Percentiles rank a stretch among this genome's conserved stretches.
phyloP scores from a whole-genome alignment of 129 eudicot genomes.

The Flaveria trinervia region DNA sequence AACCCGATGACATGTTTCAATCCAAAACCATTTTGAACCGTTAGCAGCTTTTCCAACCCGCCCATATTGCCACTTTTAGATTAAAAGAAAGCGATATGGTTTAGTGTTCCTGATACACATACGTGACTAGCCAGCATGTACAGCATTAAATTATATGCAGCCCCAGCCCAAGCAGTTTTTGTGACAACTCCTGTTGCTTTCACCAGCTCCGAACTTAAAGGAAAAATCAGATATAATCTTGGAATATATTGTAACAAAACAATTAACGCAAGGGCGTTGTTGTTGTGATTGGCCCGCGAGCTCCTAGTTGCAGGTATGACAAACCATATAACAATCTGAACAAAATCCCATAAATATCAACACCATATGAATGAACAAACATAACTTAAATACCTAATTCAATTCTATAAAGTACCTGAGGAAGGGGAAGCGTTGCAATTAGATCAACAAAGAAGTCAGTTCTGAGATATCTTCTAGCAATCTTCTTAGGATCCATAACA shows the following conservation, averaged over 20 bases:
- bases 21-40: neutral
- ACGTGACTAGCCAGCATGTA: constrained; percentile 99
- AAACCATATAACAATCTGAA: constrained; percentile 94
- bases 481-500: constrained; percentile 91
- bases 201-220: constrained; percentile 85
- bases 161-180: constrained; percentile 99
- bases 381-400: neutral
- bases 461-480: constrained; percentile 74
- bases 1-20: neutral
- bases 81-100: neutral
- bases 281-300: constrained; percentile 67
- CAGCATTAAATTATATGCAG: constrained; percentile 82
- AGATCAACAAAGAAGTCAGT: constrained; percentile 89
- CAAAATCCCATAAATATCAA: constrained; percentile 13
- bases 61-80: neutral
- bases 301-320: constrained; percentile 89
- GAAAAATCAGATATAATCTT: constrained; percentile 89
- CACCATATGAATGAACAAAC: neutral
- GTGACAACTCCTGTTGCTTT: constrained; percentile 98
- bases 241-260: constrained; percentile 90
- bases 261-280: constrained; percentile 94
- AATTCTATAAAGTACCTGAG: constrained; percentile 62
- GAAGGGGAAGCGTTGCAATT: constrained; percentile 94
- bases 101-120: constrained; percentile 34
- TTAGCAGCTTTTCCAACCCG: neutral